Conservation (phyloP, 768 basidiomycete species). For the Chiua virens region DNA sequence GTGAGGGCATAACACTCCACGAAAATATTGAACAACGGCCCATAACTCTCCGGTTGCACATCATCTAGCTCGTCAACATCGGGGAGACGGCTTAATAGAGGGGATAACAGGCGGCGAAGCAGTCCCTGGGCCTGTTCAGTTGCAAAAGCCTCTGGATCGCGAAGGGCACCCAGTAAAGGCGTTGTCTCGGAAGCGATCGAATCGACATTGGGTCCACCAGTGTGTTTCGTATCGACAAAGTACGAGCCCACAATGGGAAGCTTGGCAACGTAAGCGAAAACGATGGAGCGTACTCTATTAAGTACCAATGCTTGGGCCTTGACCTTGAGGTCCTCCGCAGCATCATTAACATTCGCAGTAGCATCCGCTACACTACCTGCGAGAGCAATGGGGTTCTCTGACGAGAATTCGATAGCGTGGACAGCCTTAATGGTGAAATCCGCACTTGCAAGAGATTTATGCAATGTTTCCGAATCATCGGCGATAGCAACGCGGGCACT, state of each 20-base stretch:
- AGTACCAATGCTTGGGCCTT: slow-evolving; percentile 4
- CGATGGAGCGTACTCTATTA: slow-evolving; percentile 6
- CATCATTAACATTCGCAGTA: not conserved
- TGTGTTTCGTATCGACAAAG: slow-evolving; percentile 9
- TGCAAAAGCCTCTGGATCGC: slow-evolving; percentile 22
- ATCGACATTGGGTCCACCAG: not conserved
- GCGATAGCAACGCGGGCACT: not conserved
- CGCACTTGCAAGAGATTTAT: not conserved
- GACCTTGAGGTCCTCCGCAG: slow-evolving; percentile 4
- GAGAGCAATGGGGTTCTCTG: not conserved
- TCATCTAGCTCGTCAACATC: slow-evolving; percentile 20
- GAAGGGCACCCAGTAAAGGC: slow-evolving; percentile 23
- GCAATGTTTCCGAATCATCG: not conserved
- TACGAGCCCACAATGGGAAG: slow-evolving; percentile 26
- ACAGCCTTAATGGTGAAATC: not conserved
- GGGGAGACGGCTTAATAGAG: slow-evolving; percentile 17
- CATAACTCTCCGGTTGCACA: slow-evolving; percentile 3
- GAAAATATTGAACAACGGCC: slow-evolving; percentile 3
- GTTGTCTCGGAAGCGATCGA: slow-evolving; percentile 21
- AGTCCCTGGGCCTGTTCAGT: slow-evolving; percentile 17
- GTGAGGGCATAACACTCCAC: slow-evolving; percentile 23
- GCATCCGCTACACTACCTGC: not conserved
- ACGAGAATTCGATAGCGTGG: not conserved
- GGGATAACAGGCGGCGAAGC: slow-evolving; percentile 12
- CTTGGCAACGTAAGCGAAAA: slow-evolving; percentile 14